Base-by-base conservation (phyloP, 75 land plant genomes). In the Sequoiadendron giganteum region DNA sequence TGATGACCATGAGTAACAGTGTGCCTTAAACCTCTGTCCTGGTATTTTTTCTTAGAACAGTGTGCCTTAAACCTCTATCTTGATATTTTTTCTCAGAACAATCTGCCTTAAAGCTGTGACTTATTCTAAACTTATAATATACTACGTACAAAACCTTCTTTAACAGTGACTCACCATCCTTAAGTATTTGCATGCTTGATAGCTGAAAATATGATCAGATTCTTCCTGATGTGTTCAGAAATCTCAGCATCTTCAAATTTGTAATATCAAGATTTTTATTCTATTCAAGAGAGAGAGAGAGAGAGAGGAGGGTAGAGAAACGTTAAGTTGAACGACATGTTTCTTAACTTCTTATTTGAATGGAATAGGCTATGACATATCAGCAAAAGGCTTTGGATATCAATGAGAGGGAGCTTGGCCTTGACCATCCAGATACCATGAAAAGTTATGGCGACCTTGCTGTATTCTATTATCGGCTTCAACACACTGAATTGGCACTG, bases 341-440 rank as follows among this genome's bases (percentile, higher is more conserved):
- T 82, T 45, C 84, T 47, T 47, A 82, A 82, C 32, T 82, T 47
- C 16, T 85, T 85, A 16, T 89, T 58, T 30, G 28, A 30, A 73
- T 32, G 19, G 14, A 56, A 25, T 85, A 97, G 99, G 99, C 99
- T 82, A 98, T 98, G 70, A 95, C 96, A 30, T 98, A 98, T 88
- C 99, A 98, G 86, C 99, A 98, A 77, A 98, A 98, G 90, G 99
- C 99, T 87, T 88, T 98, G 91, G 99, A 97, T 91, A 98, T 98
- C 58, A 98, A 96, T 93, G 99, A 98, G 90, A 92, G 98, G 79
- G 98, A 98, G 83, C 96, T 98, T 88, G 98, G 99, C 13, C 93
- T 98, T 68, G 99, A 98, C 88, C 99, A 98, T 87, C 99, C 99
- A 3, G 99, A 98, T 90, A 98, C 99, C 55, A 98, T 98, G 98